Base-by-base conservation (phyloP, 345 rosid species). In the Nasturtium officinale region DNA sequence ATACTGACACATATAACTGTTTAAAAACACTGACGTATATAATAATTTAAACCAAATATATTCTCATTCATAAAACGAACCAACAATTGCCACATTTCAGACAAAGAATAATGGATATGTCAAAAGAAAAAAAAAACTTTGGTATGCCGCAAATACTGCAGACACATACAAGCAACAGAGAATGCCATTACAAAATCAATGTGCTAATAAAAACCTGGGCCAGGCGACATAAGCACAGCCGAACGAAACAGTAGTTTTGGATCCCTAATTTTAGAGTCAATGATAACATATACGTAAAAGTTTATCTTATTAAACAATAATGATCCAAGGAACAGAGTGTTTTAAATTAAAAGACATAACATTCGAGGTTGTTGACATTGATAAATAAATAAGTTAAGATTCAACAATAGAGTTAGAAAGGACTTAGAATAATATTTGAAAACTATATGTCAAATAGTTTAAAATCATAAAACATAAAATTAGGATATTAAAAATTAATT, bases 21-120 rank as follows among this genome's bases (percentile, higher is more conserved):
- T 42, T 42, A 1, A 40, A 42, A 42, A 26, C 30, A 54, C 9
- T 28, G 20, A 54, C 37, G 9, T 46, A 25, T 20, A 3, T 26
- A 54, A 54, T 6, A 2, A 18, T 7, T 30, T 2, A 30, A 13
- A 60, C 38, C 13, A 59, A 10, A 1, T 25, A 60, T 25, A 10
- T 33, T 70, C 45, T 58, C 38, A 43, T 69, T 43, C 28, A 17
- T 9, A 26, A 26, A 29, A 43, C 45, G 38, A 61, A 69, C n/a
- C 11, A 43, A 16, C 32, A 13, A 1, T 40, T 40, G 48, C 18
- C 48, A 43, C 48, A n/a, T 16, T 0, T 2, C 48, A 42, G 47
- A 15, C 47, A 42, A 42, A 42, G 17, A 42, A 42, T 42, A 15
- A 42, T 3, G 47, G 17, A 43, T 43, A 9, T 43, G 2, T n/a